phyloP scores from a whole-genome alignment of 2,329 filamentous ascomycete species.

The Fusarium phyllophilum region DNA sequence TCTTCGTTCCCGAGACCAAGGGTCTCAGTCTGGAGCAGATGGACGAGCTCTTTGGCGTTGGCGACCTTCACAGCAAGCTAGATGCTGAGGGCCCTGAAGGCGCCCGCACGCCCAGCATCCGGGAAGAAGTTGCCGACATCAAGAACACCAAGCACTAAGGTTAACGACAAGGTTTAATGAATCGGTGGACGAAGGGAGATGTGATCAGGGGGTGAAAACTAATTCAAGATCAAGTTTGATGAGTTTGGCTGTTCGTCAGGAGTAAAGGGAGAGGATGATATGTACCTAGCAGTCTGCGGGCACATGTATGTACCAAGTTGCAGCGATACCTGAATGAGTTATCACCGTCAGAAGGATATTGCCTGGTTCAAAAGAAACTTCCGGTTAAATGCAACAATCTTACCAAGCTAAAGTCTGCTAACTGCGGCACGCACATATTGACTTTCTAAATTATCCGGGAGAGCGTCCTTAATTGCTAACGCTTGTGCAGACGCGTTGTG shows the following conservation, averaged over 20 bases:
- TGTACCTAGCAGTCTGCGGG: background rate
- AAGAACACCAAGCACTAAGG: conserved; percentile 24
- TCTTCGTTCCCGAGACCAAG: conserved; percentile 78
- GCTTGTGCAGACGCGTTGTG: background rate
- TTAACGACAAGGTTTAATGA: background rate
- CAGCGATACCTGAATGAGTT: background rate
- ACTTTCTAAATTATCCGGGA: background rate
- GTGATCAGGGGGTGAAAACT: background rate
- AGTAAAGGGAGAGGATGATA: background rate
- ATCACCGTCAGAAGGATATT: background rate
- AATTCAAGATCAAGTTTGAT: background rate
- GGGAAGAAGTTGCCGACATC: conserved; percentile 37
- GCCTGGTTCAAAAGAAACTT: background rate
- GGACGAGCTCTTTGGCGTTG: conserved; percentile 73
- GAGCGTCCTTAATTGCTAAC: background rate
- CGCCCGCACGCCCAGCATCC: conserved; percentile 41
- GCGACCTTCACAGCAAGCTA: conserved; percentile 51
- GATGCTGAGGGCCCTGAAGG: conserved; percentile 48
- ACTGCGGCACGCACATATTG: background rate
- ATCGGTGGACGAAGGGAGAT: background rate
- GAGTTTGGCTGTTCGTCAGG: background rate
- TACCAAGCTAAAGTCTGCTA: background rate
- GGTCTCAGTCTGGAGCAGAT: conserved; percentile 71
- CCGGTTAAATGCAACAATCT: background rate
- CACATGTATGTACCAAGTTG: background rate